Percentiles rank a stretch among this genome's conserved stretches.
Conservation (phyloP, 345 rosid genomes). For the Linum lewisii region DNA sequence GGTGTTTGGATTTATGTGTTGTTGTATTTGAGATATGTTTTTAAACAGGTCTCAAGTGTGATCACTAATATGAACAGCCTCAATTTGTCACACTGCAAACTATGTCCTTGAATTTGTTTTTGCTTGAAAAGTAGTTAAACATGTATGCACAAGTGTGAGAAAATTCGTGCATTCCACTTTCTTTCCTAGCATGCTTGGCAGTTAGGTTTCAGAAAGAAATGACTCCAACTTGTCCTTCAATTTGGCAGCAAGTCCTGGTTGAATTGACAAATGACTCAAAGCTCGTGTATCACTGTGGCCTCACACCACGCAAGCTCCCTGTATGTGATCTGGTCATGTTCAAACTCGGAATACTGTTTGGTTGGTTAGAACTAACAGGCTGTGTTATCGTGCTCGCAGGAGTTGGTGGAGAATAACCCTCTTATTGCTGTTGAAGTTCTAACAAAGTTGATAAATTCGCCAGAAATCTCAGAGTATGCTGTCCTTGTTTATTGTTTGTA, state of each 20-base stretch:
- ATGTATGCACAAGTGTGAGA: too few relatives aligned
- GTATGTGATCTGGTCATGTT: conserved; percentile 35
- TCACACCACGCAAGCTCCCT: conserved; percentile 83
- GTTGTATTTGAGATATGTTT: too few relatives aligned
- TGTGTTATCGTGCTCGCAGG: conserved; percentile 38
- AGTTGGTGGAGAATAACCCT: conserved; percentile 91
- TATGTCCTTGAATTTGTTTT: too few relatives aligned
- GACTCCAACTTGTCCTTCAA: conserved; percentile 12
- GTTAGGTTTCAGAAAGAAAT: conserved; percentile 8
- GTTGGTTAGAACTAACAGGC: conserved; percentile 16
- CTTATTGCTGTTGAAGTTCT: conserved; percentile 89
- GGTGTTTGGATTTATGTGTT: too few relatives aligned
- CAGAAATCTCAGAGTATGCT: conserved; percentile 82
- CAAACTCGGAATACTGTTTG: background rate
- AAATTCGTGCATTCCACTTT: too few relatives aligned
- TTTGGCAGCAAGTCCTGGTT: conserved; percentile 54
- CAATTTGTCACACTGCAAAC: too few relatives aligned
- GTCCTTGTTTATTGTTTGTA: conserved; percentile 6
- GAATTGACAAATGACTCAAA: conserved; percentile 78
- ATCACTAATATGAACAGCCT: too few relatives aligned
- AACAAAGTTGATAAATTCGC: conserved; percentile 74
- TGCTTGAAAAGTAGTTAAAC: too few relatives aligned
- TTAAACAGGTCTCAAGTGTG: too few relatives aligned
- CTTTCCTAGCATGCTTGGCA: too few relatives aligned
- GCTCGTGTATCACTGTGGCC: conserved; percentile 88